A percentile compares a stretch with the other conserved stretches of the same genome.
Evolutionary conservation across 2,329 filamentous ascomycete species (phyloP).

Genomic region (Phialophora expanda): DNA sequence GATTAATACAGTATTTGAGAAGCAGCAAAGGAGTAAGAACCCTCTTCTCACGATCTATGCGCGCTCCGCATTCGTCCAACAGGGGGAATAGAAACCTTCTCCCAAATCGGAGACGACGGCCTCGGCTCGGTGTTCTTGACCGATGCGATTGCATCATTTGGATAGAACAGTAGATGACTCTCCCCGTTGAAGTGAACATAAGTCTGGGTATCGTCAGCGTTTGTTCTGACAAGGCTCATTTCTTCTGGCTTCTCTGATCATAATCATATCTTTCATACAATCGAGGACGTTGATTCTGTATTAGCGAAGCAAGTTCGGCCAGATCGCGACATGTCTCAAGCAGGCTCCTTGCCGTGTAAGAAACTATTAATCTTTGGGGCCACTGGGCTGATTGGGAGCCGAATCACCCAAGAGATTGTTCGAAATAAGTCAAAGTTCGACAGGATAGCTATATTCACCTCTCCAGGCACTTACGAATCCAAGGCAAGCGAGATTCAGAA

Average conservation of each 20-base stretch:
- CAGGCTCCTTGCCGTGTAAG: conserved; percentile 20
- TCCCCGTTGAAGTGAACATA: neutral
- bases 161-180: neutral
- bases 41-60: neutral
- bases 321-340: neutral
- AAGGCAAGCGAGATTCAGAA: conserved; percentile 57
- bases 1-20: neutral
- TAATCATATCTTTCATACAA: conserved; percentile 13
- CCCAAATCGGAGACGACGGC: neutral
- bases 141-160: conserved; percentile 2
- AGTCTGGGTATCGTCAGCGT: neutral
- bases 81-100: conserved; percentile 2
- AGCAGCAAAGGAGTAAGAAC: neutral
- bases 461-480: conserved; percentile 53
- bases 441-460: conserved; percentile 63
- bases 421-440: conserved; percentile 52
- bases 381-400: conserved; percentile 58
- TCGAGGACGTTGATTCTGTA: neutral
- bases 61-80: neutral
- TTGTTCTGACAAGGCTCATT: neutral
- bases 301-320: neutral
- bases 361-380: conserved; percentile 59
- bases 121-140: neutral
- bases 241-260: neutral
- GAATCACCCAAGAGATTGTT: conserved; percentile 57